Evolutionary conservation across 1,284 basidiomycete genomes (phyloP).

Genomic region (Porogramme epimiltina): DNA sequence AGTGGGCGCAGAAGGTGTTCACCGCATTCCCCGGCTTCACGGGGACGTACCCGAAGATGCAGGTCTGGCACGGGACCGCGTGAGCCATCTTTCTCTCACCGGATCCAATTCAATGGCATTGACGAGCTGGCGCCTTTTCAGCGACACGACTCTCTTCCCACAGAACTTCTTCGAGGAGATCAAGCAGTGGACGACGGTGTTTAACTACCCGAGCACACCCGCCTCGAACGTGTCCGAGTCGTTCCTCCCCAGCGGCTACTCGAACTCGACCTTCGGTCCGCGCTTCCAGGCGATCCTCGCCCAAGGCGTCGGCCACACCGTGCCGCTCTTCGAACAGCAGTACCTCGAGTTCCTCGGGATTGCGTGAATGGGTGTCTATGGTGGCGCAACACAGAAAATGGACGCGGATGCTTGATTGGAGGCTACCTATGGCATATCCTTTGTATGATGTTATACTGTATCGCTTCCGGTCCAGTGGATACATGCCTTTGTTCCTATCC

Average conservation of each 20-base stretch:
- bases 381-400: no score
- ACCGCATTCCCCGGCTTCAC: constrained; percentile 52
- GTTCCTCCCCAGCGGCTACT: constrained; percentile 37
- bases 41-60: constrained; percentile 51
- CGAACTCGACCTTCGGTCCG: constrained; percentile 47
- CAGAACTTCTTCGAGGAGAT: constrained; percentile 52
- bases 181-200: constrained; percentile 34
- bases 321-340: constrained; percentile 22
- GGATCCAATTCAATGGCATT: neutral
- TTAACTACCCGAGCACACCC: constrained; percentile 23
- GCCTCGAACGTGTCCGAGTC: constrained; percentile 33
- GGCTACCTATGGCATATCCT: no score
- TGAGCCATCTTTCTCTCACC: constrained; percentile 28
- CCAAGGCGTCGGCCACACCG: constrained; percentile 45
- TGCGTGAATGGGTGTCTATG: constrained; percentile 2
- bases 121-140: constrained; percentile 6
- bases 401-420: no score
- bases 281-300: constrained; percentile 48
- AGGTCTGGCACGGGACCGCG: constrained; percentile 57
- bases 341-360: constrained; percentile 22
- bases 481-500: no score
- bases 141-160: constrained; percentile 52
- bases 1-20: constrained; percentile 51
- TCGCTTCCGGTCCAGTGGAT: no score
- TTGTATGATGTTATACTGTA: no score